phyloP scores from a whole-genome alignment of 2,329 filamentous ascomycete species.

The Botrytis hyacinthi region DNA sequence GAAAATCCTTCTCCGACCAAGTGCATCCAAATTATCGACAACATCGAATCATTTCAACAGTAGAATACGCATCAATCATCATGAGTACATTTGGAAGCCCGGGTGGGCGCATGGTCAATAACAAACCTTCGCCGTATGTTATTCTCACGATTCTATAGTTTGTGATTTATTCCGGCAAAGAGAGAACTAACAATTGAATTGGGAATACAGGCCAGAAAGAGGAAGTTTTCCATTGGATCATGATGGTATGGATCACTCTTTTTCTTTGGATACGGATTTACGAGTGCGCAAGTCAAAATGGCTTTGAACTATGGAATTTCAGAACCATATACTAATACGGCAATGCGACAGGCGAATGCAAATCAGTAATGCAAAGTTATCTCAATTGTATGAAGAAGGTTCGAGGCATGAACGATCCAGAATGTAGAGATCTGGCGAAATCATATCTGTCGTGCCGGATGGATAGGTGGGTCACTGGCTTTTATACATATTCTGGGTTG shows the following conservation, averaged over 20 bases:
- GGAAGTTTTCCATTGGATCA: conserved; percentile 97
- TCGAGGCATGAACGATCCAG: conserved; percentile 79
- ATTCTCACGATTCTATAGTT: neutral
- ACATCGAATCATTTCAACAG: conserved; percentile 2
- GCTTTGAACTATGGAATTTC: neutral
- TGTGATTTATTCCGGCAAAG: conserved; percentile 10
- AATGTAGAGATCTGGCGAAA: conserved; percentile 84
- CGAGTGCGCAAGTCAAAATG: neutral
- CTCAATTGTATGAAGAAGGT: conserved; percentile 82
- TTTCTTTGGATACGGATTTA: neutral
- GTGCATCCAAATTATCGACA: conserved; percentile 12
- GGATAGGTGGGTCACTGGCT: conserved; percentile 67
- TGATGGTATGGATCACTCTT: conserved; percentile 56
- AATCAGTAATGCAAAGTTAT: conserved; percentile 80
- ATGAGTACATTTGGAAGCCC: conserved; percentile 70
- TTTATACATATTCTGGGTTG: neutral
- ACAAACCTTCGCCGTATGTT: conserved; percentile 68
- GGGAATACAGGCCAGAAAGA: conserved; percentile 67
- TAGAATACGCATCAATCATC: conserved; percentile 17
- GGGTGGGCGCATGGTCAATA: conserved; percentile 60
- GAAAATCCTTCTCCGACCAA: conserved; percentile 7
- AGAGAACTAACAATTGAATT: neutral
- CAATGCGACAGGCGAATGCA: conserved; percentile 74
- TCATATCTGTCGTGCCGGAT: conserved; percentile 88
- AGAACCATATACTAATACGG: conserved; percentile 21